These are phyloP conservation scores for Hyphopichia burtonii DNA, from an alignment of 1,139 yeast species.

Conservation along the genomic window DNA sequence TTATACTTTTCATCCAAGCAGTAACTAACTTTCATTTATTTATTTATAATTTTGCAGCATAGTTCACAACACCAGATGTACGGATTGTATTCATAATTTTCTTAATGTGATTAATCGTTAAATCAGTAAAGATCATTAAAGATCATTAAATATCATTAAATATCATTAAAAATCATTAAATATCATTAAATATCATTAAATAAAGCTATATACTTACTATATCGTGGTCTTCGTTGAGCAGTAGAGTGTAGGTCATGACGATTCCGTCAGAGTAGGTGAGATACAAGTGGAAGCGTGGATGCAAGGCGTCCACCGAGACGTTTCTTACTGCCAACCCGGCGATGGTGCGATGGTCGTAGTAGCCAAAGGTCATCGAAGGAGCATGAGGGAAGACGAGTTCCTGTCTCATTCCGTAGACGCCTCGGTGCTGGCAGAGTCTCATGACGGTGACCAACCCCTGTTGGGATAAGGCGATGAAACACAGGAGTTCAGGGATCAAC, in stretches of 20 bases:
- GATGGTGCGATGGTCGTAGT: constrained; percentile 31
- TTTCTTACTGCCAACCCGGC: constrained; percentile 30
- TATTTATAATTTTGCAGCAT: no score
- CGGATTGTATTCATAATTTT: no score
- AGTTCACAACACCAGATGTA: no score
- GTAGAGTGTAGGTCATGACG: constrained; percentile 1
- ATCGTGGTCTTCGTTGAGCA: not conserved
- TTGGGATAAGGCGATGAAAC: constrained; percentile 55
- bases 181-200: no score
- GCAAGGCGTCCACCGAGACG: constrained; percentile 11
- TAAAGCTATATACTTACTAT: not conserved
- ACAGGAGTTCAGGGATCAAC: constrained; percentile 54
- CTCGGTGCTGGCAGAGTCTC: constrained; percentile 56
- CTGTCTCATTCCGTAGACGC: constrained; percentile 59
- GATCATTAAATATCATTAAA: no score
- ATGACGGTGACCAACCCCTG: constrained; percentile 58
- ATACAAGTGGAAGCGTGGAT: not conserved
- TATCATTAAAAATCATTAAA: no score
- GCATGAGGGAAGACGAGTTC: constrained; percentile 55
- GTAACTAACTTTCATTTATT: no score
- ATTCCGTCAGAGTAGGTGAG: constrained; percentile 2
- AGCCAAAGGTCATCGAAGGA: constrained; percentile 22
- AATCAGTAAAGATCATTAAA: no score
- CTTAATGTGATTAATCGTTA: no score
- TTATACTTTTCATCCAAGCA: no score